phyloP scores from a whole-genome alignment of 2,329 filamentous ascomycete species.

The Diplodia sapinea region DNA sequence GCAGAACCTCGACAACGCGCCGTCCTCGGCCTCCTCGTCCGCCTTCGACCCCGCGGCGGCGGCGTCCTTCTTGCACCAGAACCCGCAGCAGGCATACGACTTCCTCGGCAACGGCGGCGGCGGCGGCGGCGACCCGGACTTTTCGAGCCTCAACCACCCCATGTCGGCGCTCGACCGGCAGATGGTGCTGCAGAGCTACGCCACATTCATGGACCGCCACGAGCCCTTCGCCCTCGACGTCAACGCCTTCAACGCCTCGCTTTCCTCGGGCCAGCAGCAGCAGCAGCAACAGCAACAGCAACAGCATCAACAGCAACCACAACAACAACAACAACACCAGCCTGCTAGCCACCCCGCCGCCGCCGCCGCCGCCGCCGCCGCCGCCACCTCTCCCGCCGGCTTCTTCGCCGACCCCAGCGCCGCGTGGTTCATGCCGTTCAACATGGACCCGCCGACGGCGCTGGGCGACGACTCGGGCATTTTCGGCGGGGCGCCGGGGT shows the following conservation, averaged over 20 bases:
- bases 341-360: slow-evolving; percentile 39
- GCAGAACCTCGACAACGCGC: slow-evolving; percentile 36
- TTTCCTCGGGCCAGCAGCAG: neutral
- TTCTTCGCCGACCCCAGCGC: slow-evolving; percentile 56
- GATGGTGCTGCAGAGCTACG: slow-evolving; percentile 76
- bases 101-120: slow-evolving; percentile 5
- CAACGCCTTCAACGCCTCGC: slow-evolving; percentile 22
- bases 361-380: neutral
- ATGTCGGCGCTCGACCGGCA: slow-evolving; percentile 76
- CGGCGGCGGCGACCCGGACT: neutral
- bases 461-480: slow-evolving; percentile 45
- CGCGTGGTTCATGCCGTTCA: slow-evolving; percentile 93
- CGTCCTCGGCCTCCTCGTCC: slow-evolving; percentile 42
- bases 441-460: slow-evolving; percentile 73
- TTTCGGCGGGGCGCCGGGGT: slow-evolving; percentile 15
- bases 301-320: slow-evolving; percentile 22
- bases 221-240: slow-evolving; percentile 35
- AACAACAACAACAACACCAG: slow-evolving; percentile 23
- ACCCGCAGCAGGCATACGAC: slow-evolving; percentile 25
- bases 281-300: slow-evolving; percentile 15
- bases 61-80: slow-evolving; percentile 39
- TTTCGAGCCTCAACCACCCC: slow-evolving; percentile 50
- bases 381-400: slow-evolving; percentile 20
- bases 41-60: slow-evolving; percentile 45
- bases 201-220: slow-evolving; percentile 38